Evolutionary conservation across 2,329 filamentous ascomycete genomes (phyloP), one percentile per base, ranked within the genome.

Genomic region (Pseudogymnoascus sp.): DNA sequence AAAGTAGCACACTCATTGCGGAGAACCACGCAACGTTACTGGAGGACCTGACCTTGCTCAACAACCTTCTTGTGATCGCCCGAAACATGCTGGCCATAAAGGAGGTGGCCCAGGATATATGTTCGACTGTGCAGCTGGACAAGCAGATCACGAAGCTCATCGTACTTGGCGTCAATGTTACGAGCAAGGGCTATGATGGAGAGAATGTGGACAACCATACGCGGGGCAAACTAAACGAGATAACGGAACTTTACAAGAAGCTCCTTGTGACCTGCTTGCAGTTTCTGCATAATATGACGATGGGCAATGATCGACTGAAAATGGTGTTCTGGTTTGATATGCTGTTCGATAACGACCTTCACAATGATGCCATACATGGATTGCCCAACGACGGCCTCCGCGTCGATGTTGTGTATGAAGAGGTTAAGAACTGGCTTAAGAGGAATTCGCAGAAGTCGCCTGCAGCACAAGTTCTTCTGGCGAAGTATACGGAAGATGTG

Each of bases 301-400:
- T 85, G 64, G 87, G 87, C 66, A 86, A 88, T 69, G 85, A 88
- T 70, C 78, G 86, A 37, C 88, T 88, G 73, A 89, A 89, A 72
- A 88, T 88, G 84, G 80, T 83, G 0, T 88, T 89, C 66, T 89
- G 86, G 85, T 84, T 83, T 64, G 83, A 85, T 63, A 83, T 88
- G 28, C 75, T 89, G 6, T 87, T 87, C 63, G 85, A 88, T 63
- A 84, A 82, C 43, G 77, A 85, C 31, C 61, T 73, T 28, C 78
- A 80, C 1, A 80, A 84, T 39, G 83, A 86, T 64, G 76, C 76
- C 2, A 75, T 82, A n/a, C 75, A 78, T 31, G 81, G 85, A 62
- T 78, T 79, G 51, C 79, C 79, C 10, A 69, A 69, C 4, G 73
- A 75, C 65, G 81, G 81, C 6, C 83, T 86, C 65, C 79, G 81